phyloP scores from a whole-genome alignment of 768 basidiomycete genomes.

The Trametes punicea region DNA sequence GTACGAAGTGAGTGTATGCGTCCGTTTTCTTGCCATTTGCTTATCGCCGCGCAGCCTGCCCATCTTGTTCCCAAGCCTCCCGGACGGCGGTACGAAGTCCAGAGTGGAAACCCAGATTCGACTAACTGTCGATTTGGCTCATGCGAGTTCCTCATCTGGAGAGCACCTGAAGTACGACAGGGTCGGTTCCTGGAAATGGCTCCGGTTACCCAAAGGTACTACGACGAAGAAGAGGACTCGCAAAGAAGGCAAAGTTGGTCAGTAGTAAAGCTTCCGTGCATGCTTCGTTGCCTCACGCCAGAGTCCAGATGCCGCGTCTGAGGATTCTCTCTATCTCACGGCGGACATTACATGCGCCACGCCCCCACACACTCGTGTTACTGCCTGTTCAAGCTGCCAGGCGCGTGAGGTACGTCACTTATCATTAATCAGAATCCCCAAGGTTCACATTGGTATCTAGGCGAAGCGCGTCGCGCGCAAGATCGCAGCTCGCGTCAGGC shows the following conservation, averaged over 20 bases:
- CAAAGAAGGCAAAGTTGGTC: conserved; percentile 82
- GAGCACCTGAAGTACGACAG: conserved; percentile 68
- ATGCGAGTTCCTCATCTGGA: conserved; percentile 54
- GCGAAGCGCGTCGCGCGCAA: conserved; percentile 90
- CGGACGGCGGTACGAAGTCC: conserved; percentile 80
- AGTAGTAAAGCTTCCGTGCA: conserved; percentile 20
- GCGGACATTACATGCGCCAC: conserved; percentile 80
- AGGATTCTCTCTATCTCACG: conserved; percentile 69
- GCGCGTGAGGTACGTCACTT: conserved; percentile 67
- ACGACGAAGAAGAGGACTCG: conserved; percentile 82
- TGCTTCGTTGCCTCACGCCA: conserved; percentile 13
- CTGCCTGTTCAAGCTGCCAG: conserved; percentile 86
- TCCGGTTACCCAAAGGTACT: conserved; percentile 76
- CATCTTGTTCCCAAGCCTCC: conserved; percentile 81
- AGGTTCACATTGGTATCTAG: conserved; percentile 35
- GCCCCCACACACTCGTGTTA: conserved; percentile 69
- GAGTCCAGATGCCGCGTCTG: conserved; percentile 58
- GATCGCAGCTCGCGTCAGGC: conserved; percentile 78
- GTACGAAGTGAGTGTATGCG: conserved; percentile 57
- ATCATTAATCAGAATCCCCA: conserved; percentile 1
- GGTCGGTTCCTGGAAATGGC: conserved; percentile 89
- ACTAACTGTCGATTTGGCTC: conserved; percentile 75
- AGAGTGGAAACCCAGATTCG: conserved; percentile 95
- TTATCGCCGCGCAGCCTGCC: conserved; percentile 50
- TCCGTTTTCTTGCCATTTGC: neutral